Conservation (phyloP, 2,329 filamentous ascomycete species). For the Bipolaris bicolor region DNA sequence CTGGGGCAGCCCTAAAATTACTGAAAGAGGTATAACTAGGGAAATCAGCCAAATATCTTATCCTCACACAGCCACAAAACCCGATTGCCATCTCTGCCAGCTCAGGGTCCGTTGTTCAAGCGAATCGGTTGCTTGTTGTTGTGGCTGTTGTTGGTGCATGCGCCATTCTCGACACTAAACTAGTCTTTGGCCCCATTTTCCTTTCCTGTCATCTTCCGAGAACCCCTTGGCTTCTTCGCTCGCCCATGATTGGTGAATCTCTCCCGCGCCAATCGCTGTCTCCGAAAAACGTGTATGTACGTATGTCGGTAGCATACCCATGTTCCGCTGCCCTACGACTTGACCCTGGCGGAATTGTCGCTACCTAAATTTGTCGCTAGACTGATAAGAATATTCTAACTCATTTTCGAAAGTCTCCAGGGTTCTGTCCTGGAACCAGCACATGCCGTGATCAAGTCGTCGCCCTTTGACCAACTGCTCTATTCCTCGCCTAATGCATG, state of each 20-base stretch:
- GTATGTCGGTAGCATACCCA: background rate
- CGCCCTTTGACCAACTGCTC: conserved; percentile 23
- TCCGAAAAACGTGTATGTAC: background rate
- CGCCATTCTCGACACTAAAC: conserved; percentile 22
- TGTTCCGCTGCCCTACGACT: conserved; percentile 7
- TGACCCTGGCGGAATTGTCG: conserved; percentile 15
- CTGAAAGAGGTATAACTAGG: conserved; percentile 14
- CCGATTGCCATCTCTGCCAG: background rate
- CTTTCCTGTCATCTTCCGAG: conserved; percentile 21
- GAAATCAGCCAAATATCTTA: conserved; percentile 11
- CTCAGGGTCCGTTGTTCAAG: background rate
- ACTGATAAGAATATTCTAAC: background rate
- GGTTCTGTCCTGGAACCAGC: conserved; percentile 1
- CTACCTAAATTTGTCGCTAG: background rate
- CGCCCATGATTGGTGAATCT: conserved; percentile 4
- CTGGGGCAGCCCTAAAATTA: background rate
- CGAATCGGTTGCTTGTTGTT: conserved; percentile 1
- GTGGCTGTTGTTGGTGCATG: conserved; percentile 13
- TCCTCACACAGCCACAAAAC: background rate
- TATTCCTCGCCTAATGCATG: conserved; percentile 13
- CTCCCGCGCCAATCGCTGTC: background rate
- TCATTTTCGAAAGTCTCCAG: background rate
- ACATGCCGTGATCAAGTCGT: conserved; percentile 6
- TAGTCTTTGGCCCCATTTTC: conserved; percentile 31
- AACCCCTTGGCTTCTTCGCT: conserved; percentile 4